Base-by-base conservation (phyloP, 2,329 filamentous ascomycete species). In the Fusarium foetens region DNA sequence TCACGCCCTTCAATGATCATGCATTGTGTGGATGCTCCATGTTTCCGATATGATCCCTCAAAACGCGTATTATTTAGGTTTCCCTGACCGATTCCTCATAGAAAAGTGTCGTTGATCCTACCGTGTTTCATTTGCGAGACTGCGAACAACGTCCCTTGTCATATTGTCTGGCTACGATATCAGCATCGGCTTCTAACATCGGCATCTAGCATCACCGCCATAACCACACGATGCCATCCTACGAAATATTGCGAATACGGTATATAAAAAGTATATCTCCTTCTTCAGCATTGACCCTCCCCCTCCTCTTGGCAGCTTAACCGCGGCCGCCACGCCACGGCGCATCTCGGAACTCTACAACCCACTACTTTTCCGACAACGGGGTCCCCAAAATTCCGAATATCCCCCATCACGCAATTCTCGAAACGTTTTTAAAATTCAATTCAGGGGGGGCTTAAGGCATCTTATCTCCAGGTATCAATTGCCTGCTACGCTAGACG, bases 301-400 rank as follows among this genome's bases (percentile, higher is more conserved):
- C n/a, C 36, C 48, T 55, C 57, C 31, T 51, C 36, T 59, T 41
- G 45, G 57, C 35, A 31, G 23, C 48, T 59, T 36, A 33, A 39
- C 12, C 49, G 27, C 27, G 27, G 52, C 11, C 27, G 52, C 41
- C 27, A 59, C 27, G 52, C 35, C 41, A 48, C 48, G 46, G 46
- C 36, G 29, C 57, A 60, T 38, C 48, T 33, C 59, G 59, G 58
- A 57, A 57, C 16, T 36, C 31, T 23, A n/a, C 42, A 36, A 9
- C 12, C 38, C 29, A 38, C 55, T 38, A 52, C 42, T 59, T 63
- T 62, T 36, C 63, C 58, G 63, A 49, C 25, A 36, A 41, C 42
- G 42, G 58, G 51, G 16, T 17, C 41, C 19, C 45, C 21, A 36
- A 39, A 35, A 21, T 39, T 12, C 46, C 57, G 57, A 61, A 36